A percentile compares a stretch with the other conserved stretches of the same genome.
Evolutionary conservation across 768 basidiomycete species (phyloP).

Genomic region (Cyathus striatus): DNA sequence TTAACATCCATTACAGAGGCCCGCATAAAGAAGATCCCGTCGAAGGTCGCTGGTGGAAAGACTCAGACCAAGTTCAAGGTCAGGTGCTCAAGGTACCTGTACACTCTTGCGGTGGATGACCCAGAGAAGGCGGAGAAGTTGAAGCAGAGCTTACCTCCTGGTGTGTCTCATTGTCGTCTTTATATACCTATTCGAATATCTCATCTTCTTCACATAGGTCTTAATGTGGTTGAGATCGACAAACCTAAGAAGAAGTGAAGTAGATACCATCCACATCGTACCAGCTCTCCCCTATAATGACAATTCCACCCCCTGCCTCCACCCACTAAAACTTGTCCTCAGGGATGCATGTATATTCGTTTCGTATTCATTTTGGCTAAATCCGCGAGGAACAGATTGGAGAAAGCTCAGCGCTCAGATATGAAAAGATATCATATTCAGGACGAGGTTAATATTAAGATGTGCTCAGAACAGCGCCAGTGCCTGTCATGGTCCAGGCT

Average conservation of each 20-base stretch:
- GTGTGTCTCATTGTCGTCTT: conserved; percentile 40
- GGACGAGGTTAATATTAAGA: too few relatives aligned
- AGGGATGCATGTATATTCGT: too few relatives aligned
- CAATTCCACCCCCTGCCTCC: too few relatives aligned
- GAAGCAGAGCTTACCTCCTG: conserved; percentile 90
- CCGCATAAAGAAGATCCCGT: conserved; percentile 92
- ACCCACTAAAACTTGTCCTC: too few relatives aligned
- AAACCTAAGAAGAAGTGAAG: conserved; percentile 76
- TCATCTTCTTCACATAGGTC: conserved; percentile 36
- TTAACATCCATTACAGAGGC: conserved; percentile 55
- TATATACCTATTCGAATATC: neutral
- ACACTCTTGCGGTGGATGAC: conserved; percentile 95
- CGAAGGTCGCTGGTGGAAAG: conserved; percentile 65
- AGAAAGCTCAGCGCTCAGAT: too few relatives aligned
- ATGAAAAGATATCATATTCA: too few relatives aligned
- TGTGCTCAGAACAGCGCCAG: too few relatives aligned
- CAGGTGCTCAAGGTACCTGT: conserved; percentile 92
- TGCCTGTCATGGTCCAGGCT: too few relatives aligned
- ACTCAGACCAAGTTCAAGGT: conserved; percentile 97
- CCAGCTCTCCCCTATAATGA: too few relatives aligned
- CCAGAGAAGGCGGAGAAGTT: conserved; percentile 99
- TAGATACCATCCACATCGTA: too few relatives aligned
- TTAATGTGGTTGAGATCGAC: conserved; percentile 68
- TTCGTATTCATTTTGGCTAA: too few relatives aligned
- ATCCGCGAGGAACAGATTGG: too few relatives aligned